Percentiles rank a stretch among this genome's conserved stretches.
Conservation (phyloP, 139 green algal genomes). For the Medakamo hakoo region DNA sequence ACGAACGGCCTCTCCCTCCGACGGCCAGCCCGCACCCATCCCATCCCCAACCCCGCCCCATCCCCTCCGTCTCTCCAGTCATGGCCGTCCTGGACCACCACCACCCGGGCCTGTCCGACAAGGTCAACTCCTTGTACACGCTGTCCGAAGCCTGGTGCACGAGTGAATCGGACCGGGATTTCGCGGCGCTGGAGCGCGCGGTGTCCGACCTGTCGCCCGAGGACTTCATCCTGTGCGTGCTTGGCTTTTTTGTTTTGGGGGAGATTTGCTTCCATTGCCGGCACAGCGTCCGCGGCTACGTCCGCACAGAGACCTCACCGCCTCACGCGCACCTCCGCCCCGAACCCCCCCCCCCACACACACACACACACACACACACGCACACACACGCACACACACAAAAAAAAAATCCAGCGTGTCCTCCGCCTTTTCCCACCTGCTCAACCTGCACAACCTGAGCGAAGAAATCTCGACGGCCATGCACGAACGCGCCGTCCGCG, state of each 20-base stretch:
- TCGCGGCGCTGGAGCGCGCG: background rate
- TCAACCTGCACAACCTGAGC: slow-evolving; percentile 86
- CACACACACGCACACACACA: no score
- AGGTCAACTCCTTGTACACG: slow-evolving; percentile 71
- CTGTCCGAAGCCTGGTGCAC: slow-evolving; percentile 26
- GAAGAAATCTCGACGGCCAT: slow-evolving; percentile 62
- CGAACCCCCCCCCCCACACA: no score
- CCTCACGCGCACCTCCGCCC: no score
- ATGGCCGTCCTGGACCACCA: slow-evolving; percentile 52
- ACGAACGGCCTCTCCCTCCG: no score
- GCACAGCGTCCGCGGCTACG: no score
- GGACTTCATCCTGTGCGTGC: background rate
- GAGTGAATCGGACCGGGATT: background rate
- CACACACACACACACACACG: no score
- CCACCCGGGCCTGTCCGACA: slow-evolving; percentile 52
- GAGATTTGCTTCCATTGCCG: no score
- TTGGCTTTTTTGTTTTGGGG: no score
- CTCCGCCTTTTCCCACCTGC: slow-evolving; percentile 68
- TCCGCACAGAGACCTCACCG: no score
- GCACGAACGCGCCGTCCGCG: slow-evolving; percentile 39
- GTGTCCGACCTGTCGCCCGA: background rate
- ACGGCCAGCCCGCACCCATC: no score
- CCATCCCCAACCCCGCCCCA: no score
- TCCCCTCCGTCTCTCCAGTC: no score
- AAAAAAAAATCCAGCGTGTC: slow-evolving; percentile 66